Base-by-base conservation (phyloP, 2,329 filamentous ascomycete species). In the Paracoccidioides lutzii region DNA sequence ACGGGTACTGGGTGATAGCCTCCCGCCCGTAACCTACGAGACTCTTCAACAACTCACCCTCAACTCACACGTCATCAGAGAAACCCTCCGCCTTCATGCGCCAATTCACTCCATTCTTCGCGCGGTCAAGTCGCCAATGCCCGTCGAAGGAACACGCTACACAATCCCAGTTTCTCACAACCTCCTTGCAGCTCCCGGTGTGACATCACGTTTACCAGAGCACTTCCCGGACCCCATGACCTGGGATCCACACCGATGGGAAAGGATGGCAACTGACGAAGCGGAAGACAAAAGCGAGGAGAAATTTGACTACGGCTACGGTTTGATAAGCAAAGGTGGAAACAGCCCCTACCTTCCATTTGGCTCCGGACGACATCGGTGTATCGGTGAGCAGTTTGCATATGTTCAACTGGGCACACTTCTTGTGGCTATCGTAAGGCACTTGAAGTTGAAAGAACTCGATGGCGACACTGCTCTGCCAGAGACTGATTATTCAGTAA, bases 71-170 rank as follows among this genome's bases (percentile, higher is more conserved):
- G 84, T 94, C 60, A 80, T 96, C 73, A 93, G 91, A 75, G 90
- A 96, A 74, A 95, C 90, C 2, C 84, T 96, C 42, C 87, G 90
- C 60, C 78, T 96, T 14, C 88, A 96, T 70, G 87, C 90, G 1
- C 90, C 90, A 0, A 96, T 97, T 66, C 90, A 96, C 79, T 93
- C 88, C 52, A 95, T 97, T 66, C 82, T 97, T 78, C 88, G 90
- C 64, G 87, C 88, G 64, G 91, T 95, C 70, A 95, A 91, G 76
- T 81, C 82, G 61, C 89, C 90, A 57, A 88, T 96, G 81, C 80
- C 83, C 9, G 81, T 95, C 32, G 83, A 89, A 35, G 87, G 87
- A 61, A 94, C 88, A 44, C 85, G 85, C 63, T 95, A 85, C 67
- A 82, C 88, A 56, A 82, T 97, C 61, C 90, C 91, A 6, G 81